Percentiles rank a stretch among this genome's conserved stretches.
Conservation (phyloP, 164 flowering plant genomes). For the Pachysandra terminalis region DNA sequence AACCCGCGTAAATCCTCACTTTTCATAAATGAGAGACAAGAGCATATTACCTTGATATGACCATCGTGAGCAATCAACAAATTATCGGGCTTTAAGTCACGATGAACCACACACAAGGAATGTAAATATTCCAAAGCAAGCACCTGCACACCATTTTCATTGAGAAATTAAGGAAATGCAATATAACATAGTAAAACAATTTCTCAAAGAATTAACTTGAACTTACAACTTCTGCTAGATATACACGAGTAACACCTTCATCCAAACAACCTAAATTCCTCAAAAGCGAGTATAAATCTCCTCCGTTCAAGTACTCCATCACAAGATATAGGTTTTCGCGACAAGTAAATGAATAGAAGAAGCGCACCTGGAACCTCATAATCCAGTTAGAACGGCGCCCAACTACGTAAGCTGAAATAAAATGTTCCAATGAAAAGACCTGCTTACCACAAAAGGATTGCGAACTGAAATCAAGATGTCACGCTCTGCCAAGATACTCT, state of each 20-base stretch:
- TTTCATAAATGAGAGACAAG: background rate
- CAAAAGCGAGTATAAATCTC: conserved; percentile 91
- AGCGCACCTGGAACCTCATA: conserved; percentile 69
- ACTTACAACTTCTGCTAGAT: conserved; percentile 98
- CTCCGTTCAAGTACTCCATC: conserved; percentile 99
- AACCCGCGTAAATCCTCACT: background rate
- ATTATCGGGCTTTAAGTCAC: conserved; percentile 98
- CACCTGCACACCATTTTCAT: conserved; percentile 46
- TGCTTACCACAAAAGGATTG: conserved; percentile 98
- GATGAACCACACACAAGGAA: conserved; percentile 92
- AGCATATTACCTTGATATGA: conserved; percentile 74
- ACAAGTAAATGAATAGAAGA: conserved; percentile 97
- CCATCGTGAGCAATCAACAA: conserved; percentile 99
- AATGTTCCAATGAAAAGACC: conserved; percentile 19
- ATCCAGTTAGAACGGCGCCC: conserved; percentile 23
- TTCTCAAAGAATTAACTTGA: conserved; percentile 6
- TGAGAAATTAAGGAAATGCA: conserved; percentile 1
- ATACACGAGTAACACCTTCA: conserved; percentile 94
- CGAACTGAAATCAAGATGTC: conserved; percentile 96
- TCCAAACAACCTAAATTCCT: conserved; percentile 97
- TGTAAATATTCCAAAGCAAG: conserved; percentile 98
- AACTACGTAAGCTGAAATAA: background rate
- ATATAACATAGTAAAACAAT: background rate
- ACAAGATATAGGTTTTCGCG: conserved; percentile 97
- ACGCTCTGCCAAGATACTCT: conserved; percentile 98